Evolutionary conservation across 768 basidiomycete genomes (phyloP).

Genomic region (Nidularia sp.): DNA sequence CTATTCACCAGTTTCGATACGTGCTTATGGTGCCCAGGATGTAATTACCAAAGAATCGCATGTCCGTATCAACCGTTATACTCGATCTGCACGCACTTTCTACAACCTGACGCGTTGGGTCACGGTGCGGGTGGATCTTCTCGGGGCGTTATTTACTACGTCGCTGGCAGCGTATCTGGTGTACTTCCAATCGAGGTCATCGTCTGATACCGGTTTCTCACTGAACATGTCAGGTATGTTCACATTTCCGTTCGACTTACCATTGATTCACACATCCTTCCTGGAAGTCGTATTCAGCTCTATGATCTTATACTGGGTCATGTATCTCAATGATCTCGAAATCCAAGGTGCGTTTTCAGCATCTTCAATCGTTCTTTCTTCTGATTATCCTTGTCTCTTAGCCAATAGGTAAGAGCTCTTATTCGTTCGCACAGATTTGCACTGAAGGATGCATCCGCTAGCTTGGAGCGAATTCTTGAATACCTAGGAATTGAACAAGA

Average conservation of each 20-base stretch:
- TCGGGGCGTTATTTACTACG: constrained; percentile 40
- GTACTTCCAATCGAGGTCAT: constrained; percentile 17
- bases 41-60: constrained; percentile 38
- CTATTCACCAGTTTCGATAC: constrained; percentile 38
- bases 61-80: constrained; percentile 48
- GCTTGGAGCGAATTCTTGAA: constrained; percentile 1
- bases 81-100: constrained; percentile 36
- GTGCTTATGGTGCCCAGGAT: constrained; percentile 58
- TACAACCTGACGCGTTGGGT: constrained; percentile 46
- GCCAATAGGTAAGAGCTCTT: neutral
- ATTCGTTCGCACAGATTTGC: neutral
- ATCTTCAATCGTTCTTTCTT: neutral
- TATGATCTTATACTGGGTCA: neutral
- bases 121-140: constrained; percentile 47
- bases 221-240: neutral
- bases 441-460: neutral
- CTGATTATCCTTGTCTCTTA: neutral
- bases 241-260: neutral
- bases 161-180: neutral
- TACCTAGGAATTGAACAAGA: constrained; percentile 2
- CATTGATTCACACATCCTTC: neutral
- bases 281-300: neutral
- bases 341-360: neutral
- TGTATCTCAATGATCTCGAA: neutral
- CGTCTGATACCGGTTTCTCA: constrained; percentile 33